These are phyloP conservation scores for Lolium perenne DNA, from an alignment of 176 grass and related monocot species.

Conservation along the genomic window DNA sequence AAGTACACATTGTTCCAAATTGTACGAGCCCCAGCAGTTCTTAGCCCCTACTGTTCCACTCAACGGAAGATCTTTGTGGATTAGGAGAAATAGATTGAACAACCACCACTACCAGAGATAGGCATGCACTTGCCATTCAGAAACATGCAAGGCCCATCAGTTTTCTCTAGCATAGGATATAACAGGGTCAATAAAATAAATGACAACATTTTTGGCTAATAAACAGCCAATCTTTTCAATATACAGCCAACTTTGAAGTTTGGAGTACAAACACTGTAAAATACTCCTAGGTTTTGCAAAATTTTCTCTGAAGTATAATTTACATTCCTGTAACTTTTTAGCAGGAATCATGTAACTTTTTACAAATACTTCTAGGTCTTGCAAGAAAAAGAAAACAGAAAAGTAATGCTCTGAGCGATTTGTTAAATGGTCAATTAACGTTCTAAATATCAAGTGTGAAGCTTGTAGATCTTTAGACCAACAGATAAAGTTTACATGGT, in stretches of 20 bases:
- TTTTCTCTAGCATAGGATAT: background rate
- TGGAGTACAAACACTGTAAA: background rate
- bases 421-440: background rate
- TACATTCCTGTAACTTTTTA: background rate
- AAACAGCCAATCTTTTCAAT: background rate
- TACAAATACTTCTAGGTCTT: background rate
- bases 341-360: background rate
- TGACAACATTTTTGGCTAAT: background rate
- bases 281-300: background rate
- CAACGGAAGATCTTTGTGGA: background rate
- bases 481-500: background rate
- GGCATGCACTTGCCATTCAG: background rate
- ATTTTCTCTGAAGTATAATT: background rate
- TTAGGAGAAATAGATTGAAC: background rate
- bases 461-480: background rate
- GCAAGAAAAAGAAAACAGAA: background rate
- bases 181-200: background rate
- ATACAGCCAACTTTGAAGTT: background rate
- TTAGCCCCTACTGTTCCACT: background rate
- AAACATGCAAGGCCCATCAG: background rate
- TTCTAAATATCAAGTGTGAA: background rate
- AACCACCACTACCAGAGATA: background rate
- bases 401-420: background rate
- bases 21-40: background rate
- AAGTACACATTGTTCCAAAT: constrained; percentile 3